A percentile compares a stretch with the other conserved stretches of the same genome.
Conservation (phyloP, 176 grass and related monocot genomes). For the Ensete ventricosum region DNA sequence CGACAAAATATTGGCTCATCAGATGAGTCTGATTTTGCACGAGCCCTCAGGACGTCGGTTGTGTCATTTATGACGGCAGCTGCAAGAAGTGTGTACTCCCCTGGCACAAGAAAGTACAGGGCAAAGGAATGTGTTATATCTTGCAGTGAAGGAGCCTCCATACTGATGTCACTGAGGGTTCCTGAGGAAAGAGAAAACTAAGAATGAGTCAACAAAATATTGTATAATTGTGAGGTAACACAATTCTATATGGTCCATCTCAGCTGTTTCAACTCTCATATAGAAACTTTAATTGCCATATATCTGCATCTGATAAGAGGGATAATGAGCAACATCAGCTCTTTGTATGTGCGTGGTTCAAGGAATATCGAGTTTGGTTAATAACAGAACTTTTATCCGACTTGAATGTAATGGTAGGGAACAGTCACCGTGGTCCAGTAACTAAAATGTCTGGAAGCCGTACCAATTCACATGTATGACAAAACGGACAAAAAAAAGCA, state of each 20-base stretch:
- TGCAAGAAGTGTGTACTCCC: slow-evolving; percentile 78
- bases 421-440: too few species aligned
- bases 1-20: slow-evolving; percentile 90
- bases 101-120: slow-evolving; percentile 84
- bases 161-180: slow-evolving; percentile 59
- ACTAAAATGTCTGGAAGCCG: too few species aligned
- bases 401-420: too few species aligned
- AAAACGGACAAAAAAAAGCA: neutral
- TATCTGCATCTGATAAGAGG: too few species aligned
- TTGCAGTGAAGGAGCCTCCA: slow-evolving; percentile 79
- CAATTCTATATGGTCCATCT: neutral
- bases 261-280: too few species aligned
- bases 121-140: slow-evolving; percentile 78
- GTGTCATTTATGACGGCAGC: slow-evolving; percentile 69
- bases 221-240: neutral
- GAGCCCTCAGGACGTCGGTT: slow-evolving; percentile 73
- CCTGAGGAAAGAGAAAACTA: slow-evolving; percentile 32
- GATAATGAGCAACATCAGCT: too few species aligned
- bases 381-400: too few species aligned
- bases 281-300: too few species aligned
- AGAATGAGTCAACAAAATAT: neutral
- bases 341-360: too few species aligned
- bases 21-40: slow-evolving; percentile 54
- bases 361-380: too few species aligned
- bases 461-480: neutral